Base-by-base conservation (phyloP, 1,284 basidiomycete genomes). In the Apiotrichum laibachii region DNA sequence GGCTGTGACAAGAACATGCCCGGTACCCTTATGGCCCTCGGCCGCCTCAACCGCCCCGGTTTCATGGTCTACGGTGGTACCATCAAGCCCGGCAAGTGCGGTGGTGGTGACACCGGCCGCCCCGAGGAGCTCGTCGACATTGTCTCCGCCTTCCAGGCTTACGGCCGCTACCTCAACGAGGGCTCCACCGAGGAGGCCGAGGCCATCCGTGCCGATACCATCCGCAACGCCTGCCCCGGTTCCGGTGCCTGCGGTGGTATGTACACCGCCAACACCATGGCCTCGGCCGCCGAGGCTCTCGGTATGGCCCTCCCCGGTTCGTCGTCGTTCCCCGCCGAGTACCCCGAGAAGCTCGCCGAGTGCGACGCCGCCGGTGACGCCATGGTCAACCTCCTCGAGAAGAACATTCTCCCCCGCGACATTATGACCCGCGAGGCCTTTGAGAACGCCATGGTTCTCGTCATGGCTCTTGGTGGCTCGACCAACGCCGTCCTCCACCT, bases 1-100 rank as follows among this genome's bases (percentile, higher is more conserved):
- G 93, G 93, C 39, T 97, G 93, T 75, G 93, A 97, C 81, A 97
- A 96, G 81, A 97, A 97, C 79, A 96, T 96, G 92, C 93, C 93
- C 12, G 93, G 93, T 59, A 91, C 92, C 43, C 80, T 95, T 67
- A 96, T 95, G 82, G 92, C 91, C 57, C 84, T 96, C 55, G 92
- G 93, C 56, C 84, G 95, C 53, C 81, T 98, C 63, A 97, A 99
- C 80, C 85, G 95, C 53, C 95, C 95, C 33, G 89, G 92, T 64
- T 69, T 98, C 60, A 96, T 99, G 91, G 88, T 99, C 1, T 99
- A 98, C 71, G 95, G 95, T 44, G 95, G 95, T 35, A 90, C 90
- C 26, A 99, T 97, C 69, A 86, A 87, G 55, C 85, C 93, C 11
- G 93, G 95, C 56, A 86, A 88, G 22, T 96, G 94, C 74, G 87